phyloP scores from a whole-genome alignment of 2,329 filamentous ascomycete species.

The Apiospora phragmitis region DNA sequence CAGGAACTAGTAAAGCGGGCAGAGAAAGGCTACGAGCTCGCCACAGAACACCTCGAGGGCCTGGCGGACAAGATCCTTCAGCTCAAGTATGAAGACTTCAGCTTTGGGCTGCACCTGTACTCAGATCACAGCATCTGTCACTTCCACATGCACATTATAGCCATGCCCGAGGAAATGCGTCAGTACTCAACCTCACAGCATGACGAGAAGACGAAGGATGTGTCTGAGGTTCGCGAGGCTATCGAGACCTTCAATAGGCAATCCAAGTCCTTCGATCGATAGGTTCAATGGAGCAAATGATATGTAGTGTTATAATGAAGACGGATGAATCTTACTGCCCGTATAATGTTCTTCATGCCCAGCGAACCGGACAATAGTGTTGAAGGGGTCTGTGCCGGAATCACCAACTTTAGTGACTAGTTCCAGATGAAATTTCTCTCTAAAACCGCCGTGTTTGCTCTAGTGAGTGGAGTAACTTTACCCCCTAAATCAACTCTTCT shows the following conservation, averaged over 20 bases:
- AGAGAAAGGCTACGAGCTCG: not conserved
- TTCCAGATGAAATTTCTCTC: not conserved
- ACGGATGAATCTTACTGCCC: not conserved
- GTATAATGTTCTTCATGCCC: not conserved
- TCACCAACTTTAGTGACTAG: not conserved
- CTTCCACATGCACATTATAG: conserved; percentile 25
- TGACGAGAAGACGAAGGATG: conserved; percentile 25
- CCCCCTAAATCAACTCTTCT: not conserved
- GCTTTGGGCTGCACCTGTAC: conserved; percentile 24
- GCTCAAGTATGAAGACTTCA: conserved; percentile 20
- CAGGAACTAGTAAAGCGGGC: not conserved
- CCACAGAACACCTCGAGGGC: conserved; percentile 14
- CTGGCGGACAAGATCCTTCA: conserved; percentile 10
- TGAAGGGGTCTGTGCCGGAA: not conserved
- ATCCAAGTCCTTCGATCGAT: not conserved
- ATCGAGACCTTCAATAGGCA: conserved; percentile 10
- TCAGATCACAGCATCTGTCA: conserved; percentile 22
- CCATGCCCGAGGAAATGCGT: conserved; percentile 12
- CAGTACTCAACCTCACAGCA: conserved; percentile 20
- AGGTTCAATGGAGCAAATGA: not conserved
- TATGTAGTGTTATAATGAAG: not conserved
- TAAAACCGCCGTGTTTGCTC: not conserved
- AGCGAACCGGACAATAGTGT: no score
- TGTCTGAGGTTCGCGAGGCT: conserved; percentile 20
- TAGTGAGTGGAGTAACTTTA: not conserved